These are phyloP conservation scores for Debaryomycetaceae sp. DNA, from an alignment of 1,139 yeast genomes.

Conservation along the genomic window DNA sequence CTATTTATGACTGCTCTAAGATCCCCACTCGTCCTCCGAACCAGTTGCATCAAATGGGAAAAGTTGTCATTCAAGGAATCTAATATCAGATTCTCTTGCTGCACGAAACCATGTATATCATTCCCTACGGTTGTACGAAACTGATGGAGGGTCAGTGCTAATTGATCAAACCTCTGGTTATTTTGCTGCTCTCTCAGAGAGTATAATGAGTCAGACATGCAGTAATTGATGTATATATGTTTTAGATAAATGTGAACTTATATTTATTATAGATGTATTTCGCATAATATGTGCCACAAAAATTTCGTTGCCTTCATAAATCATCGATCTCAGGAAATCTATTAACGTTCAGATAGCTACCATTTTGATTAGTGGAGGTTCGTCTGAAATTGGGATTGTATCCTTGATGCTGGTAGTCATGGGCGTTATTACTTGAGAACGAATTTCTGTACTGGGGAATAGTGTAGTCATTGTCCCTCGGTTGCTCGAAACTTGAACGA, in stretches of 20 bases:
- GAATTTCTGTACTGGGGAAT: not conserved
- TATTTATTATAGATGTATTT: not conserved
- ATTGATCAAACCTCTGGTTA: constrained; percentile 42
- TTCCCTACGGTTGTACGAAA: constrained; percentile 43
- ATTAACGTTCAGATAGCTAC: constrained; percentile 26
- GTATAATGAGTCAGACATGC: constrained; percentile 36
- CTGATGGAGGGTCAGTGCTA: constrained; percentile 44
- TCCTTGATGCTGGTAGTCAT: not conserved
- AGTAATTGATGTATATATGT: not conserved
- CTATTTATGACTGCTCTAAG: constrained; percentile 50
- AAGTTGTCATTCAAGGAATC: constrained; percentile 60
- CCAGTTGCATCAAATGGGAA: constrained; percentile 53
- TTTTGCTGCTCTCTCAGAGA: constrained; percentile 45
- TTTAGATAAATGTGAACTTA: not conserved
- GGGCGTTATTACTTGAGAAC: constrained; percentile 1
- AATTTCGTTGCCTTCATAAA: constrained; percentile 9
- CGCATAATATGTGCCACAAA: not conserved
- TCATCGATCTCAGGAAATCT: constrained; percentile 28
- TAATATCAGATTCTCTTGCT: constrained; percentile 46
- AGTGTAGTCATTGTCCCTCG: not conserved
- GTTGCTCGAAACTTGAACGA: not conserved
- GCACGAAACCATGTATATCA: constrained; percentile 42
- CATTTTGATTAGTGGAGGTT: not conserved
- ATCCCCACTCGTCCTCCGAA: constrained; percentile 65
- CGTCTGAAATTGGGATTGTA: not conserved